A percentile compares a stretch with the other conserved stretches of the same genome.
phyloP scores from a whole-genome alignment of 2,329 filamentous ascomycete species.

The Acarospora socialis region DNA sequence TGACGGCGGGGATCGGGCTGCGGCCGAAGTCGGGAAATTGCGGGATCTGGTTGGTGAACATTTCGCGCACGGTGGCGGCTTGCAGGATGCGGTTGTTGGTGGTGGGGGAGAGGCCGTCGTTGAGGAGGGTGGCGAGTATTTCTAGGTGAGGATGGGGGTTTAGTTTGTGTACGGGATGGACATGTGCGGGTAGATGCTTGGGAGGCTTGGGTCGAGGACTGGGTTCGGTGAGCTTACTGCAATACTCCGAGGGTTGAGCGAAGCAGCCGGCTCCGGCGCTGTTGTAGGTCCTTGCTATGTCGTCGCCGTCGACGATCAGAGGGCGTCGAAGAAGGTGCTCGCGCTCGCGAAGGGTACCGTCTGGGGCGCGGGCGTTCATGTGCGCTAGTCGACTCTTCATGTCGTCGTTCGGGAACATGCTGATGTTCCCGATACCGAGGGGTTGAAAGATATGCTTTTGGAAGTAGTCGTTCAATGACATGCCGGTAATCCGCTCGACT shows the following conservation, averaged over 20 bases:
- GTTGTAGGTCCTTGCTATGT: constrained; percentile 37
- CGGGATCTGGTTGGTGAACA: constrained; percentile 52
- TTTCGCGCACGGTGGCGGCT: constrained; percentile 43
- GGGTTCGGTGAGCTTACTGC: constrained; percentile 31
- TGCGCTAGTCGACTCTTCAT: constrained; percentile 42
- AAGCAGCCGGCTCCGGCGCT: constrained; percentile 50
- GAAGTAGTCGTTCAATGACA: constrained; percentile 35
- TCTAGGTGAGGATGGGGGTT: constrained; percentile 25
- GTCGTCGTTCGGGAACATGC: constrained; percentile 40
- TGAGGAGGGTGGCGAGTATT: constrained; percentile 47
- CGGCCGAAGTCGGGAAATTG: constrained; percentile 39
- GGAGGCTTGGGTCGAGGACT: too few relatives aligned
- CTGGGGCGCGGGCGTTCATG: constrained; percentile 39
- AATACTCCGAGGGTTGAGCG: constrained; percentile 45
- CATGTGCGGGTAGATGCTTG: neutral
- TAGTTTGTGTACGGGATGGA: constrained; percentile 2
- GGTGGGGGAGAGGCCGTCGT: constrained; percentile 45
- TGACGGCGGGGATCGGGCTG: constrained; percentile 31
- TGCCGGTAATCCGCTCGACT: constrained; percentile 32
- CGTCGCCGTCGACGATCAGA: constrained; percentile 30
- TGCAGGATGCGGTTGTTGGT: constrained; percentile 42
- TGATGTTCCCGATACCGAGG: constrained; percentile 35
- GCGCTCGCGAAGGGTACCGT: constrained; percentile 27
- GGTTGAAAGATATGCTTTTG: constrained; percentile 35
- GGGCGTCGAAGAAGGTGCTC: constrained; percentile 40